These are phyloP conservation scores for Entomortierella beljakovae DNA, from an alignment of 192 early-diverging fungal species.

Conservation along the genomic window DNA sequence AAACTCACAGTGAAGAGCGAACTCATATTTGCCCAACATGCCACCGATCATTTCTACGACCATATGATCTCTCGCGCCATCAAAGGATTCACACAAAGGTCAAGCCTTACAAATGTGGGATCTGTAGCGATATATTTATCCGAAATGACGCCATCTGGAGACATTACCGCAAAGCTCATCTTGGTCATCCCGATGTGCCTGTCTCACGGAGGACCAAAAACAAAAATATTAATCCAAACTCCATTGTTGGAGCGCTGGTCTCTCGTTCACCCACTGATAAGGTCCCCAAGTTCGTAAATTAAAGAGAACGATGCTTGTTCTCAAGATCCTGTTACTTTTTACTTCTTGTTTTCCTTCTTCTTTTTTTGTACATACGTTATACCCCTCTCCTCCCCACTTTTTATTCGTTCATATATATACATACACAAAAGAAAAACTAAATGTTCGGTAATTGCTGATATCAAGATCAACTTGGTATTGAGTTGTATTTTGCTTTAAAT, in stretches of 20 bases:
- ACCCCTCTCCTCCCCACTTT: neutral
- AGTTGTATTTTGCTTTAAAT: no score
- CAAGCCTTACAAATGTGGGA: constrained; percentile 76
- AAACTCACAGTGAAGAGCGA: constrained; percentile 22
- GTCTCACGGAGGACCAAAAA: constrained; percentile 17
- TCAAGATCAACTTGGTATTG: no score
- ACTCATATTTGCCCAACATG: constrained; percentile 14
- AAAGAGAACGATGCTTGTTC: no score
- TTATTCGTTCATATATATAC: neutral
- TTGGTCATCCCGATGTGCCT: constrained; percentile 38
- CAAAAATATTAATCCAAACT: neutral
- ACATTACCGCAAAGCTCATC: constrained; percentile 68
- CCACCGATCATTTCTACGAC: constrained; percentile 14
- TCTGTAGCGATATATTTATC: constrained; percentile 77
- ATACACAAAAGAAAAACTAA: neutral
- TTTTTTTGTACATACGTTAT: neutral
- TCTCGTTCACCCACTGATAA: neutral
- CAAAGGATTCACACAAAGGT: constrained; percentile 77
- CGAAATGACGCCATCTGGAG: constrained; percentile 82
- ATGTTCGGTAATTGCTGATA: neutral
- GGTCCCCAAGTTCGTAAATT: no score
- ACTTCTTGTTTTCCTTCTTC: neutral
- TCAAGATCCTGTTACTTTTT: neutral
- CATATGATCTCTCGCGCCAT: constrained; percentile 82
- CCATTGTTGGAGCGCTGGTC: neutral